Percentiles rank a stretch among this genome's conserved stretches.
Evolutionary conservation across 2,329 filamentous ascomycete species (phyloP).

Genomic region (Amphichorda felina): DNA sequence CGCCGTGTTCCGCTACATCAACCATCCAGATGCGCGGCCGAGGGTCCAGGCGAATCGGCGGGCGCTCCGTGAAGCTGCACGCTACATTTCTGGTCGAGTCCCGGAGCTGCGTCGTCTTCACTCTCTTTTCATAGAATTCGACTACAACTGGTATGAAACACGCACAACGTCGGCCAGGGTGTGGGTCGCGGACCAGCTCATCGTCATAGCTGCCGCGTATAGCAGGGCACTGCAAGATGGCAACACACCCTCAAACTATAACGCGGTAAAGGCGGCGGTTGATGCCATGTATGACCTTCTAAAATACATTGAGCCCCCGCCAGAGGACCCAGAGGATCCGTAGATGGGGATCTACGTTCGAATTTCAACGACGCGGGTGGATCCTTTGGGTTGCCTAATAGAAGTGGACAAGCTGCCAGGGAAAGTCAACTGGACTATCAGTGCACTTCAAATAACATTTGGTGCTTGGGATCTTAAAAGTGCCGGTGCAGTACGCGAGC

Average conservation of each 20-base stretch:
- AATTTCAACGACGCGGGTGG: no score
- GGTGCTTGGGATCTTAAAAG: no score
- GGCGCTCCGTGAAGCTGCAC: neutral
- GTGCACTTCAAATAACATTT: no score
- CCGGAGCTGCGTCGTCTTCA: neutral
- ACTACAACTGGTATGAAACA: neutral
- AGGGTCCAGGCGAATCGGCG: neutral
- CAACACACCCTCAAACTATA: neutral
- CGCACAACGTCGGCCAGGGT: neutral
- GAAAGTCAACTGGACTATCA: no score
- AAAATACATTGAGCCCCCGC: neutral
- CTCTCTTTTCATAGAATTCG: neutral
- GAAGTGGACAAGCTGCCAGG: no score
- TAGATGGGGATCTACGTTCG: no score
- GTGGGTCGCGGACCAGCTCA: neutral
- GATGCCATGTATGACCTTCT: neutral
- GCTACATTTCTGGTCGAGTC: neutral
- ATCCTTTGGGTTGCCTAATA: no score
- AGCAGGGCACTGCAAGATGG: neutral
- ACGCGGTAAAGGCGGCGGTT: neutral
- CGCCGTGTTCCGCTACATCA: constrained; percentile 2
- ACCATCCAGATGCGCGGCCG: constrained; percentile 1
- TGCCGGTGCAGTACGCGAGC: no score
- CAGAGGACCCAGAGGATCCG: neutral
- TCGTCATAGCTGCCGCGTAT: neutral